phyloP scores from a whole-genome alignment of 169 alveolate genomes.

The Plasmodium knowlesi region DNA sequence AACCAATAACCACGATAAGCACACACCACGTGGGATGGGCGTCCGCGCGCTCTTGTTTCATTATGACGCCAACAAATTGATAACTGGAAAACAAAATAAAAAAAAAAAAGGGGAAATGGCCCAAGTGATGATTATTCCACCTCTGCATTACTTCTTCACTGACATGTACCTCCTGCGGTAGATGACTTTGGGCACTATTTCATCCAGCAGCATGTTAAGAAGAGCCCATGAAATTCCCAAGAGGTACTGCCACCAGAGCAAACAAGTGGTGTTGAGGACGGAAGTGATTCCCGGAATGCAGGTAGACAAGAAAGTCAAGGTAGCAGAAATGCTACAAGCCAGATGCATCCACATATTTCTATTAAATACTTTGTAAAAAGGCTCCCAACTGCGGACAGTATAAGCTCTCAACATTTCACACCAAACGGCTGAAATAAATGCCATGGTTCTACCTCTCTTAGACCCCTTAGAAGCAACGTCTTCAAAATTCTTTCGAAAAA shows the following conservation, averaged over 20 bases:
- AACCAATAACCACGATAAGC: neutral
- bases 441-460: slow-evolving; percentile 89
- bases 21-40: neutral
- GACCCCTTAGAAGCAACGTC: slow-evolving; percentile 89
- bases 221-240: slow-evolving; percentile 89
- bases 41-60: neutral
- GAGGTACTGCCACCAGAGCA: slow-evolving; percentile 91
- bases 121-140: neutral
- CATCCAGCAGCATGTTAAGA: slow-evolving; percentile 88
- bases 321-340: slow-evolving; percentile 92
- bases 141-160: neutral
- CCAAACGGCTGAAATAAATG: slow-evolving; percentile 92
- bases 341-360: slow-evolving; percentile 92
- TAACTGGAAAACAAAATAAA: neutral
- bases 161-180: slow-evolving; percentile 79
- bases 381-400: slow-evolving; percentile 93
- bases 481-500: slow-evolving; percentile 79
- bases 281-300: slow-evolving; percentile 87
- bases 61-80: neutral
- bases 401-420: slow-evolving; percentile 93
- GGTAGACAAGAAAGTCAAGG: slow-evolving; percentile 87
- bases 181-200: slow-evolving; percentile 88
- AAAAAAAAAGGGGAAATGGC: neutral
- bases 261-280: slow-evolving; percentile 86
- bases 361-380: slow-evolving; percentile 89